Evolutionary conservation across 768 basidiomycete species (phyloP), one percentile per base, ranked within the genome.

Genomic region (Phanerochaete sordida): DNA sequence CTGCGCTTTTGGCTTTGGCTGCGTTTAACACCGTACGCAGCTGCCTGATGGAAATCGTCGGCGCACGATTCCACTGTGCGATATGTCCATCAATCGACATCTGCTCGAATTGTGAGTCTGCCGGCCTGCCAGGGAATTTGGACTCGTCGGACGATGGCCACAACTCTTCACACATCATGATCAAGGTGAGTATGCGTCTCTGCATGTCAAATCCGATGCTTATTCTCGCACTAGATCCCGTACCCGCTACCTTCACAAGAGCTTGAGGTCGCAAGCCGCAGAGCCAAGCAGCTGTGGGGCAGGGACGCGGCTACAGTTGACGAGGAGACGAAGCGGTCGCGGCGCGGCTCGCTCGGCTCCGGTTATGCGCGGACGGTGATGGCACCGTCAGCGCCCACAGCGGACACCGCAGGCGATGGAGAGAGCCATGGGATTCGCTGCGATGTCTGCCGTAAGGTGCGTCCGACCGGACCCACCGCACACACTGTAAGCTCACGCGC

Each of bases 31-130:
- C 16, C 33, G 28, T n/a, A 23, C 31, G 28, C 27, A 44, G 95
- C 66, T 98, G 95, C 70, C 75, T 90, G 60, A 85, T 88, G 64
- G 93, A 94, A 64, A 95, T 98, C 63, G 82, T 95, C 26, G 95
- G 95, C 19, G 92, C 94, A 16, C 83, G 92, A 3, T 97, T 94
- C 73, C 95, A 94, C 67, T 98, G 95, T 67, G 91, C 91, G 11
- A 85, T 92, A 23, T 98, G 95, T 69, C 84, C 88, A 43, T 83
- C 85, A 8, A 81, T 93, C 43, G 91, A 94, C 66, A 93, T 94
- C 33, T 94, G 93, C 65, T 82, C 88, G 19, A 91, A 92, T 64
- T 94, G 92, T 69, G 92, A 94, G 70, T 87, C 89, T 12, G 91
- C 88, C 27, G 92, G 92, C 28, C 78, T 94, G 33, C 91, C 92